Base-by-base conservation (phyloP, 345 rosid genomes). In the Aurinia saxatilis region DNA sequence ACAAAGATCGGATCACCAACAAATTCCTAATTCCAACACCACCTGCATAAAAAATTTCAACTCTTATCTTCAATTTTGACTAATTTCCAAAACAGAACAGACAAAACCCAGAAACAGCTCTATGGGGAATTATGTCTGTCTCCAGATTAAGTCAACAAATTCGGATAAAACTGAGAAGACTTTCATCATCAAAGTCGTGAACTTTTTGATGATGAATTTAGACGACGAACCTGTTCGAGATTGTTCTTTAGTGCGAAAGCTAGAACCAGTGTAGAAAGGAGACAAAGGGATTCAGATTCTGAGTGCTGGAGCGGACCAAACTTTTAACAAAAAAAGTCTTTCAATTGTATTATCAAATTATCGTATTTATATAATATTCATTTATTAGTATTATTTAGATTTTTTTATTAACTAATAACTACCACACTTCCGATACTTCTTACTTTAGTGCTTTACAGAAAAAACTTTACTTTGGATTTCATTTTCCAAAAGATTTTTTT, bases 1-100 rank as follows among this genome's bases (percentile, higher is more conserved):
- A 54, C 45, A 70, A 70, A 70, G 46, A 54, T 70, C 63, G 68
- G 68, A 62, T 70, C 74, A 70, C 63, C 74, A 70, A 69, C 62
- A 69, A 60, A 36, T 36, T 34, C 68, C 73, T 37, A 54, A 48
- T 48, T 44, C 57, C 62, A 12, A 60, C 67, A 60, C 49, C 48
- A 44, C 54, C 25, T 1, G 4, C 2, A 42, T 51, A 23, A 27
- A 17, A 27, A 45, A 2, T 47, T 10, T 5, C 5, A 29, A 11
- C 29, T 25, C 5, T 15, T 8, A 27, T 39, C 56, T 67, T 58
- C 60, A 44, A 23, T 31, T n/a, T 25, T 14, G 29, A 37, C 10
- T 5, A 41, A 41, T 57, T 53, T 45, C 36, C 37, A 34, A 21
- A 39, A 23, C 1, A 31, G 30, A 10, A 8, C 15, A 39, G 7